Evolutionary conservation across 192 early-diverging fungal species (phyloP).

Genomic region (Dissophora globulifera): DNA sequence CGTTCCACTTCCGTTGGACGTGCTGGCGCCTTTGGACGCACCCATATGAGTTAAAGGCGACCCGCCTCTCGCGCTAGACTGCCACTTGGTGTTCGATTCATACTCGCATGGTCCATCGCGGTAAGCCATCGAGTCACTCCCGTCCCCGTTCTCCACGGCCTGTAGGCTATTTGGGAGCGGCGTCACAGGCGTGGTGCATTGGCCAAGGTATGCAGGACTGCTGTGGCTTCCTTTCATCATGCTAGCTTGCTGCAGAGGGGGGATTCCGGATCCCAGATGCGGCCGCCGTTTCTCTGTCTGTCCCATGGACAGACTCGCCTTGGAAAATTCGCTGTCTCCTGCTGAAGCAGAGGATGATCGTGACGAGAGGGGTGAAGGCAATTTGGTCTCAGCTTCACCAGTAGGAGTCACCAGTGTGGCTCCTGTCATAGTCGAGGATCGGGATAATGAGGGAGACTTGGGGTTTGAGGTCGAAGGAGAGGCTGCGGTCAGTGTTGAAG

Average conservation of each 20-base stretch:
- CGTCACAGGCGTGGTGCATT: conserved; percentile 23
- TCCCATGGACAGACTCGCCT: neutral
- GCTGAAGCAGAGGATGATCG: conserved; percentile 14
- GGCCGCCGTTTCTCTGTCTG: neutral
- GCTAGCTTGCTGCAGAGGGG: neutral
- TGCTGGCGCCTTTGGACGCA: neutral
- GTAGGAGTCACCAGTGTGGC: too few relatives aligned
- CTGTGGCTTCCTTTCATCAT: conserved; percentile 28
- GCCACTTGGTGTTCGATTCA: conserved; percentile 8
- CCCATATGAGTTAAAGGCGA: conserved; percentile 13
- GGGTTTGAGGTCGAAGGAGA: neutral
- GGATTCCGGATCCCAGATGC: neutral
- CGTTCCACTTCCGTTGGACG: neutral
- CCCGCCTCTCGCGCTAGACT: neutral
- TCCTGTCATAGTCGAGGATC: conserved; percentile 5
- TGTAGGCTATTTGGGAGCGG: conserved; percentile 1
- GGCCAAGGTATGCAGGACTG: conserved; percentile 21
- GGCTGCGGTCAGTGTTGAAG: neutral
- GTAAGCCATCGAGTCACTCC: neutral
- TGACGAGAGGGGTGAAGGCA: conserved; percentile 6
- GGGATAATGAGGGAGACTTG: conserved; percentile 5
- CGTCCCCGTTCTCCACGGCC: neutral
- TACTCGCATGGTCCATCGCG: neutral
- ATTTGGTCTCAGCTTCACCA: too few relatives aligned
- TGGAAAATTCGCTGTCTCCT: conserved; percentile 10